These are phyloP conservation scores for Hibiscus trionum DNA, from an alignment of 345 rosid species.

Conservation along the genomic window DNA sequence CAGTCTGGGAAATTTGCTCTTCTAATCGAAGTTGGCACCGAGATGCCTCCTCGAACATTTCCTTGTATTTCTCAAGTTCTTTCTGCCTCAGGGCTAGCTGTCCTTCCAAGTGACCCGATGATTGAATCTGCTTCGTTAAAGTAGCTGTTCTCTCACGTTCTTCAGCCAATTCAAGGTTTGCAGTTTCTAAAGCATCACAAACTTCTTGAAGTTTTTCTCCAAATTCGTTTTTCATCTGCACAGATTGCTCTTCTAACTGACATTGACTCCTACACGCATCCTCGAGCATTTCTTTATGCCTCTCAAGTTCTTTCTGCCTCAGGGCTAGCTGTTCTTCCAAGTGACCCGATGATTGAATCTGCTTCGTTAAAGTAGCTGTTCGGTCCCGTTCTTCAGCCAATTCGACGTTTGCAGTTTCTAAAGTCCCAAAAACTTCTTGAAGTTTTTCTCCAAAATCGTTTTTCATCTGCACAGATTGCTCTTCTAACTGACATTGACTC, in stretches of 20 bases:
- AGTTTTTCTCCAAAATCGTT: slow-evolving; percentile 29
- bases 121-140: slow-evolving; percentile 18
- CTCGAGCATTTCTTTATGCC: slow-evolving; percentile 35
- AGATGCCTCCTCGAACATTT: slow-evolving; percentile 28
- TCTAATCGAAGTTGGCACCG: slow-evolving; percentile 27
- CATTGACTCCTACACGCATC: slow-evolving; percentile 31
- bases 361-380: background rate
- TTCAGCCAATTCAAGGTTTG: slow-evolving; percentile 34
- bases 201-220: slow-evolving; percentile 32
- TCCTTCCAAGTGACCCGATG: slow-evolving; percentile 20
- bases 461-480: slow-evolving; percentile 34
- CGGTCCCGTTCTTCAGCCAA: slow-evolving; percentile 38
- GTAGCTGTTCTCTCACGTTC: slow-evolving; percentile 27
- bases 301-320: slow-evolving; percentile 29
- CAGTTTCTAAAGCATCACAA: slow-evolving; percentile 30
- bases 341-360: background rate
- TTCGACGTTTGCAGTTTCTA: slow-evolving; percentile 38
- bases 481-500: slow-evolving; percentile 24
- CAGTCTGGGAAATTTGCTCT: slow-evolving; percentile 27
- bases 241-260: slow-evolving; percentile 30
- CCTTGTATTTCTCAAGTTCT: slow-evolving; percentile 31
- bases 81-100: slow-evolving; percentile 15
- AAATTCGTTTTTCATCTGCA: slow-evolving; percentile 30
- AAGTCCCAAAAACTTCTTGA: slow-evolving; percentile 28
- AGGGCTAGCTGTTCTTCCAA: slow-evolving; percentile 24